A percentile compares a stretch with the other conserved stretches of the same genome.
These are phyloP conservation scores for Mortierella sp. DNA, from an alignment of 371 early-diverging fungal species.

Conservation along the genomic window DNA sequence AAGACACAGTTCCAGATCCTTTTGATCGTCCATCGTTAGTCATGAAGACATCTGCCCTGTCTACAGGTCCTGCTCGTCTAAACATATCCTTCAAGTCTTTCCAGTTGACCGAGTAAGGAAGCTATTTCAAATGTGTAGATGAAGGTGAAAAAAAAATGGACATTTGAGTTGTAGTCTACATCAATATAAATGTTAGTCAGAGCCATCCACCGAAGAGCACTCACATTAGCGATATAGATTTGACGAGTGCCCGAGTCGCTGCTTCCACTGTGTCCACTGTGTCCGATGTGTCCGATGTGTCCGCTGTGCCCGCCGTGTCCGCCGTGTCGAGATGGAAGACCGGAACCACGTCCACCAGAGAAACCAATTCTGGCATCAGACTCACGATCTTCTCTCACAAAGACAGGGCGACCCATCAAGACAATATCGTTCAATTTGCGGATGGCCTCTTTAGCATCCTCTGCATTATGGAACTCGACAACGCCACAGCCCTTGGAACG, in stretches of 20 bases:
- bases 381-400: slow-evolving; percentile 83
- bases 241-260: slow-evolving; percentile 60
- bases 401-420: slow-evolving; percentile 84
- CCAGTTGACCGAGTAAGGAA: slow-evolving; percentile 81
- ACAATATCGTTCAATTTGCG: slow-evolving; percentile 75
- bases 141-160: background rate
- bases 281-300: too few species aligned
- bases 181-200: too few species aligned
- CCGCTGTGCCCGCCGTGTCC: too few species aligned
- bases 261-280: too few species aligned
- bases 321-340: slow-evolving; percentile 2
- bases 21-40: slow-evolving; percentile 73
- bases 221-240: slow-evolving; percentile 79
- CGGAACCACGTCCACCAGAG: slow-evolving; percentile 56
- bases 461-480: slow-evolving; percentile 83
- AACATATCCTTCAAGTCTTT: slow-evolving; percentile 85
- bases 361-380: slow-evolving; percentile 61
- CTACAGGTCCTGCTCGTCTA: slow-evolving; percentile 69
- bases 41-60: slow-evolving; percentile 76
- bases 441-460: slow-evolving; percentile 87
- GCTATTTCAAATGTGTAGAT: slow-evolving; percentile 56
- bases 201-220: background rate
- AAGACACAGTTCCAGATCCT: slow-evolving; percentile 80
- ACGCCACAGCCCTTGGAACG: slow-evolving; percentile 67
- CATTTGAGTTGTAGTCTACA: background rate